phyloP scores from a whole-genome alignment of 2,329 filamentous ascomycete genomes.

The Claviceps maximensis region DNA sequence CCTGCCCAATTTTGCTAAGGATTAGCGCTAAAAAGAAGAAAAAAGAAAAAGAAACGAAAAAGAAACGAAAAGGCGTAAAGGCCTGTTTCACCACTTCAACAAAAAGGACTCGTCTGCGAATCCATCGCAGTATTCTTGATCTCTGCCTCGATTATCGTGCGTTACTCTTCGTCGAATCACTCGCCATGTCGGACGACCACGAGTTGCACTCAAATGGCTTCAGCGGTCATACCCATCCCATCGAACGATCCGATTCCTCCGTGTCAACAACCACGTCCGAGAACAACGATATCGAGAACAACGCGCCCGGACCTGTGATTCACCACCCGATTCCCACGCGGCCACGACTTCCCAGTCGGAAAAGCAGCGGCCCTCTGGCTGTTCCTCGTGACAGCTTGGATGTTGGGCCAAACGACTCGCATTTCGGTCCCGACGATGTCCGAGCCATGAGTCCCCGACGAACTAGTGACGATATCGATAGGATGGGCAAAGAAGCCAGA shows the following conservation, averaged over 20 bases:
- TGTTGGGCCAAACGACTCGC: conserved; percentile 58
- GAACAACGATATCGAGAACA: conserved; percentile 16
- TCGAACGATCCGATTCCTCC: conserved; percentile 26
- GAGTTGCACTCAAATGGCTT: conserved; percentile 13
- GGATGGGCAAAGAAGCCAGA: conserved; percentile 70
- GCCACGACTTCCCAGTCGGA: conserved; percentile 57
- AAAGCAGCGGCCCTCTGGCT: conserved; percentile 72
- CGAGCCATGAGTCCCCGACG: conserved; percentile 87
- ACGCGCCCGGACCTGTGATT: conserved; percentile 30
- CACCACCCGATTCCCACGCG: conserved; percentile 42
- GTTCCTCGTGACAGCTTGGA: conserved; percentile 64
- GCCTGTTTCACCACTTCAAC: no score
- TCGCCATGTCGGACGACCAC: conserved; percentile 12
- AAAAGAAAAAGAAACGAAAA: background rate
- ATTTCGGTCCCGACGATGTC: conserved; percentile 77
- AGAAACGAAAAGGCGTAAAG: no score
- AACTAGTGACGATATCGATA: conserved; percentile 82
- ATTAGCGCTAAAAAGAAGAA: background rate
- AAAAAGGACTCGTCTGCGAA: no score
- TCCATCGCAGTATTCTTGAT: background rate
- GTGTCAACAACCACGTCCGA: conserved; percentile 21
- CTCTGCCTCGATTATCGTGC: background rate
- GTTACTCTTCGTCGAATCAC: background rate
- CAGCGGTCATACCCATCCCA: conserved; percentile 17
- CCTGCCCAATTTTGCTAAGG: background rate